Conservation (phyloP, 768 basidiomycete species). For the Podaxis sp. region DNA sequence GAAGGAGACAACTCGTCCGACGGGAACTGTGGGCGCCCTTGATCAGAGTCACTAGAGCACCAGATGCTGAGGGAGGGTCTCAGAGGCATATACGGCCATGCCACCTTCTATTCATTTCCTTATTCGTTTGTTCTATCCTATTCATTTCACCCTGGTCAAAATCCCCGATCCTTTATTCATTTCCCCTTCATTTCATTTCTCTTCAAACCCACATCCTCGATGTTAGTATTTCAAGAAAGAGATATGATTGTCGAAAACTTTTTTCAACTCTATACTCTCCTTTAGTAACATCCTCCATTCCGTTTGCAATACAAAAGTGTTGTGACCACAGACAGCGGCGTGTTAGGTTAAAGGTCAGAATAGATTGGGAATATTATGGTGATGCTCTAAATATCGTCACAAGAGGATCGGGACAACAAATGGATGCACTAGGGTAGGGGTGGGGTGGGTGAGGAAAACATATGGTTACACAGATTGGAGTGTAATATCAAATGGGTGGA, state of each 20-base stretch:
- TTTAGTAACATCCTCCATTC: neutral
- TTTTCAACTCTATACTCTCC: neutral
- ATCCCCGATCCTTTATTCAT: neutral
- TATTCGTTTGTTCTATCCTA: neutral
- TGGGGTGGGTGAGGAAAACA: neutral
- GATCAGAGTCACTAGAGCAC: constrained; percentile 36
- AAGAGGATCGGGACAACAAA: neutral
- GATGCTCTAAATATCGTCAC: neutral
- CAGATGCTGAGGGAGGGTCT: constrained; percentile 29
- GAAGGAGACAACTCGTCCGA: constrained; percentile 19
- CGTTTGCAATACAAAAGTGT: neutral
- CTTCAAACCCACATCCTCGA: neutral
- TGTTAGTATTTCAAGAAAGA: neutral
- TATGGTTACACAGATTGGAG: neutral
- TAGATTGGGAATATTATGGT: neutral
- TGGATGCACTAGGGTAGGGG: neutral
- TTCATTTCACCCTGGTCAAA: neutral
- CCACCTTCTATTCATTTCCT: neutral
- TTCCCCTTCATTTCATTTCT: neutral
- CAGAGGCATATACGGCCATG: neutral
- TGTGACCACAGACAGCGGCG: neutral
- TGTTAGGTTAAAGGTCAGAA: neutral
- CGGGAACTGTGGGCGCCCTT: constrained; percentile 12
- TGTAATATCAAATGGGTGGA: neutral
- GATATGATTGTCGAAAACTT: neutral